Evolutionary conservation across 345 rosid genomes (phyloP), one percentile per base, ranked within the genome.

Genomic region (Bruguiera gymnorhiza): DNA sequence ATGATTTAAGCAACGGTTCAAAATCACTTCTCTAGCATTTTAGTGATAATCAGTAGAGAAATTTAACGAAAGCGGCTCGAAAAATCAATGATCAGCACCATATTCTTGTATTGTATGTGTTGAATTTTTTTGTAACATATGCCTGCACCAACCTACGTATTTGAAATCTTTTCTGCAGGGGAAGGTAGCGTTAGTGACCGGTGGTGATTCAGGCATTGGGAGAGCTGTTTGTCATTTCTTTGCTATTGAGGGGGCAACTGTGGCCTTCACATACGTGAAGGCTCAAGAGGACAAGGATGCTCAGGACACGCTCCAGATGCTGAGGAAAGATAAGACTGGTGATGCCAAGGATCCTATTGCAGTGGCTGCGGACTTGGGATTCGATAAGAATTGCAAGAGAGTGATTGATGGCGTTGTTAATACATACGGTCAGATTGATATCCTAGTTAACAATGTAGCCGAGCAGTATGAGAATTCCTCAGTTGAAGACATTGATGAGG

Each of bases 191-290:
- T 67, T 90, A 0, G 86, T 92, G 43, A 88, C 95, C 0, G 93
- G 95, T 9, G 98, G 98, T 15, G 96, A 88, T 72, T 88, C 89
- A 0, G 96, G 94, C n/a, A 88, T 92, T 5, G 91, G 98, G 20
- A 58, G 86, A 73, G 94, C 94, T 0, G 98, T 89, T 65, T 70
- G 82, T 63, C 73, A 80, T 69, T 71, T 64, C 60, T 90, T 79
- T 18, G 90, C 75, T 0, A 61, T 63, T 19, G 95, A 90, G 51
- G 95, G 96, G 1, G 95, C 93, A 10, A 83, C 83, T 0, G 91
- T 90, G 24, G 98, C 89, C 8, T 87, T 92, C 83, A 90, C 98
- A 0, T 86, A 84, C 52, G 87, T 88, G 18, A 89, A 86, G 70
- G 70, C 71, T n/a, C 81, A 74, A 29, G 95, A 90, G 65, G 96